Evolutionary conservation across 768 basidiomycete species (phyloP), one percentile per base, ranked within the genome.

Genomic region (Mycena crocata): DNA sequence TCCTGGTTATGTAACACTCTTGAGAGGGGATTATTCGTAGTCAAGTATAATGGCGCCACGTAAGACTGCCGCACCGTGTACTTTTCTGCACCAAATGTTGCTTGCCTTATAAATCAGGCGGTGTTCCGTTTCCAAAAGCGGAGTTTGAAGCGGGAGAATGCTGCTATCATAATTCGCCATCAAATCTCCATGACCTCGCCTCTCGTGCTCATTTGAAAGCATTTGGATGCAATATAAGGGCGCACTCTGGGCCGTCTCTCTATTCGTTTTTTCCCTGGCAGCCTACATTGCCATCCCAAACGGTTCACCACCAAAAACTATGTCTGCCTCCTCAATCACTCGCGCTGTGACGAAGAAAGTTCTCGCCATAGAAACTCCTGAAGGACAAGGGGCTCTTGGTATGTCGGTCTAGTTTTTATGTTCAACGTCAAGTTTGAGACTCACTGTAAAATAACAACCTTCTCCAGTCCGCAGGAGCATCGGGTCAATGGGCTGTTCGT

Each of bases 401-500:
- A 17, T 26, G 40, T 66, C 40, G n/a, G n/a, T n/a, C n/a, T n/a
- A n/a, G n/a, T n/a, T n/a, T n/a, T 63, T 40, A 24, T 13, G 19
- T 34, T 8, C 62, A 93, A 91, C 26, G 30, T 34, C 39, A 23
- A 26, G 17, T 37, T 8, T 19, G 51, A 21, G 35, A n/a, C n/a
- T n/a, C n/a, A 49, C 34, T 17, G 31, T 13, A 14, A 45, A 94
- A 96, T 12, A 91, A 80, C 3, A 94, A 94, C 8, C 96, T 92
- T 21, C n/a, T n/a, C 82, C 85, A 55, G 97, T 98, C 24, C 86
- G 95, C 63, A 84, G 97, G 52, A 93, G 91, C 44, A 98, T 98
- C 68, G 97, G 97, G 9, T 86, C 89, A 5, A 80, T 82, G 78
- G 82, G 77, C 48, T 82, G 69, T 70, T 13, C 42, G 69, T 69